These are phyloP conservation scores for Geotrichum fermentans DNA, from an alignment of 1,139 yeast species.

Conservation along the genomic window DNA sequence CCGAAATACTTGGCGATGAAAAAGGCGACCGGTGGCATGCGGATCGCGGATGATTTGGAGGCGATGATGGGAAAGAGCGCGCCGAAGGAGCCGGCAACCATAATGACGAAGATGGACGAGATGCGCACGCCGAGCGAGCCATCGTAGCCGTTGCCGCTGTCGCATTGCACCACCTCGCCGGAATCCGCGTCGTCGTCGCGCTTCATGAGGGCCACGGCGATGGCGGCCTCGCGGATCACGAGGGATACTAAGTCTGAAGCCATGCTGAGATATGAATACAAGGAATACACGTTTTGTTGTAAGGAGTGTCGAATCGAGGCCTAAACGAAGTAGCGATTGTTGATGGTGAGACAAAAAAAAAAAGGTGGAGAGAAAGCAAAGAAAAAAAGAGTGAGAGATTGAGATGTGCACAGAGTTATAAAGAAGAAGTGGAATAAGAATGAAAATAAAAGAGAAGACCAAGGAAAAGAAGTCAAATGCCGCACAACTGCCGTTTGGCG, in stretches of 20 bases:
- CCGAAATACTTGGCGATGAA: slow-evolving; percentile 80
- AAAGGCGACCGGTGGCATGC: slow-evolving; percentile 55
- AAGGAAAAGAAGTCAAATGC: too few relatives aligned
- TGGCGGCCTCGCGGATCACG: background rate
- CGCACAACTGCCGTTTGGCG: too few relatives aligned
- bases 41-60: slow-evolving; percentile 26
- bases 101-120: slow-evolving; percentile 66
- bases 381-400: background rate
- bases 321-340: background rate
- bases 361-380: background rate
- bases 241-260: background rate
- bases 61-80: slow-evolving; percentile 41
- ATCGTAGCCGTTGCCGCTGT: slow-evolving; percentile 39
- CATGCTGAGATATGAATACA: too few relatives aligned
- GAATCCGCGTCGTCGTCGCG: slow-evolving; percentile 1
- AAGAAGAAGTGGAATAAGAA: background rate
- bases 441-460: background rate
- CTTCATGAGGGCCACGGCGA: background rate
- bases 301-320: background rate
- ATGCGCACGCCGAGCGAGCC: slow-evolving; percentile 61
- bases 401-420: background rate
- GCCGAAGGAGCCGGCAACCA: slow-evolving; percentile 57
- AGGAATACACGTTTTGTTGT: too few relatives aligned
- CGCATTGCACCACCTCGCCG: slow-evolving; percentile 20
- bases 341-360: background rate